phyloP scores from a whole-genome alignment of 2,329 filamentous ascomycete species.

The Calonectria ilicicola region DNA sequence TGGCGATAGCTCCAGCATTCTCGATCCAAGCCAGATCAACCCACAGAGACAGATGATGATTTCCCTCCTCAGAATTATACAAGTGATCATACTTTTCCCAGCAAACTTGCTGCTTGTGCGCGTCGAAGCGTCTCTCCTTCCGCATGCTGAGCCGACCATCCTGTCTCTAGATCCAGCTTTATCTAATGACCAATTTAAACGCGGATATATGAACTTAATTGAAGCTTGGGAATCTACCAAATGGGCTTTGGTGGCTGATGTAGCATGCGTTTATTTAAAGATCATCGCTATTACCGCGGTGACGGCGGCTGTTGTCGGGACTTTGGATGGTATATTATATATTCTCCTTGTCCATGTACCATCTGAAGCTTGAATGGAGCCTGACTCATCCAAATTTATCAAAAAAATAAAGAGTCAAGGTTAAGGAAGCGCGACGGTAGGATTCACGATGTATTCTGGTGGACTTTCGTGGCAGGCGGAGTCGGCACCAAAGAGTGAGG shows the following conservation, averaged over 20 bases:
- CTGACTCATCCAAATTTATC: not conserved
- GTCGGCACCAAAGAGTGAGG: too few species aligned
- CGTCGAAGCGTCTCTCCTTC: not conserved
- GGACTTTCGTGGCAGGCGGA: too few species aligned
- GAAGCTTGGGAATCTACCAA: not conserved
- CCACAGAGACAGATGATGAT: not conserved
- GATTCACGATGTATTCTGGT: too few species aligned
- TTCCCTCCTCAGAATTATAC: not conserved
- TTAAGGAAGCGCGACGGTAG: too few species aligned
- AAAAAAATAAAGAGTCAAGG: too few species aligned
- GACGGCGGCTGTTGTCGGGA: not conserved
- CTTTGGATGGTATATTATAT: not conserved
- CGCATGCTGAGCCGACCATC: not conserved
- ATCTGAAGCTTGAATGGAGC: not conserved
- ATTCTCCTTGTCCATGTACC: not conserved
- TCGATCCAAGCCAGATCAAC: fast-evolving
- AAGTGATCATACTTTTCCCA: not conserved
- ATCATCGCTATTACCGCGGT: not conserved
- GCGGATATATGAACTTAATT: not conserved
- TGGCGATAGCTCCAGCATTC: not conserved
- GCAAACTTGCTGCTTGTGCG: not conserved
- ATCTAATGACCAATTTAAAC: not conserved
- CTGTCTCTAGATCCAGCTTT: not conserved
- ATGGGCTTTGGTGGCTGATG: not conserved
- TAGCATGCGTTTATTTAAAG: not conserved